Percentiles rank a stretch among this genome's conserved stretches.
phyloP scores from a whole-genome alignment of 192 early-diverging fungal genomes.

The Coemansia interrupta region DNA sequence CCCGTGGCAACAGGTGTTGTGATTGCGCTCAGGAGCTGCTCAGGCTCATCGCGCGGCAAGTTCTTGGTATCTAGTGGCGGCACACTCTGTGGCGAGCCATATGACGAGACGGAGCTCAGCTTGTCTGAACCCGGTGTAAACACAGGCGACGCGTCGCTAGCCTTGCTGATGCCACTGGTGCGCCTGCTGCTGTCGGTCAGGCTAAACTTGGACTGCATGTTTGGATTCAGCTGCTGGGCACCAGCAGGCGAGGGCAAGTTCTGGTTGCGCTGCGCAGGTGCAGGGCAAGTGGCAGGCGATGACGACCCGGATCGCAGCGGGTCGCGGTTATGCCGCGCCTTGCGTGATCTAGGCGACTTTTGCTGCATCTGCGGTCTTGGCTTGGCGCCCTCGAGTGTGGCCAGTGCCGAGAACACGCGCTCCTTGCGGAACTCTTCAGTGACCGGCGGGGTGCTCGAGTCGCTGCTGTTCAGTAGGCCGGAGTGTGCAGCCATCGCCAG shows the following conservation, averaged over 20 bases:
- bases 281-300: constrained; percentile 11
- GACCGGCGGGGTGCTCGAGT: constrained; percentile 5
- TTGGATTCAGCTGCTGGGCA: neutral
- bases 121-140: neutral
- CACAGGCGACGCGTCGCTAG: neutral
- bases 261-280: neutral
- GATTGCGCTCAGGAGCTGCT: constrained; percentile 6
- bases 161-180: constrained; percentile 2
- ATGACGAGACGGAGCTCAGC: neutral
- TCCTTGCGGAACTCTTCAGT: constrained; percentile 23
- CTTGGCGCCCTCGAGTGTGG: constrained; percentile 30
- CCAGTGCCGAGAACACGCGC: constrained; percentile 19
- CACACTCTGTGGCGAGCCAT: neutral
- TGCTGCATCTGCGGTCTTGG: neutral
- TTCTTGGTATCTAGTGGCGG: neutral
- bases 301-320: constrained; percentile 9
- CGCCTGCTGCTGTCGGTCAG: constrained; percentile 9
- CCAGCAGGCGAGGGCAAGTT: neutral
- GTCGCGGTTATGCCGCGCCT: constrained; percentile 27
- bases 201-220: constrained; percentile 10
- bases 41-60: neutral
- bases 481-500: neutral
- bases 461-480: neutral
- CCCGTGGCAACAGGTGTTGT: neutral
- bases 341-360: constrained; percentile 17